A percentile compares a stretch with the other conserved stretches of the same genome.
Conservation (phyloP, 768 basidiomycete species). For the Sporobolomyces phaffii region DNA sequence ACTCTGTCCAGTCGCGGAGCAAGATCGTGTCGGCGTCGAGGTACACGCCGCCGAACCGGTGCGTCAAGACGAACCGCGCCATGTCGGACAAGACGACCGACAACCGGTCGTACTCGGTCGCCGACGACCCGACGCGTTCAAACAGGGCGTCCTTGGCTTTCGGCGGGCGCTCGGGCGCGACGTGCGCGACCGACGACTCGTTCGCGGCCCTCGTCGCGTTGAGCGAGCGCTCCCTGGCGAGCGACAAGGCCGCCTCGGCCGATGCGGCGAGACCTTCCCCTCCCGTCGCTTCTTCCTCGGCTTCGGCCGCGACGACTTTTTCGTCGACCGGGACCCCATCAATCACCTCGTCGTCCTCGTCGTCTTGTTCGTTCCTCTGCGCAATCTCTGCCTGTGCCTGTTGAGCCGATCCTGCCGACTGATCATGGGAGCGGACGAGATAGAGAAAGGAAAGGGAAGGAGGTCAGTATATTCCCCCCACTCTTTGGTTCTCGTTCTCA, state of each 20-base stretch:
- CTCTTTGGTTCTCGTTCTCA: too few species aligned
- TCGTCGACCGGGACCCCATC: conserved; percentile 9
- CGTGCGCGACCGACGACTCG: neutral
- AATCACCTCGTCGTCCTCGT: neutral
- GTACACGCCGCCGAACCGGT: conserved; percentile 93
- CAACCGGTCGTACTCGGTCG: conserved; percentile 78
- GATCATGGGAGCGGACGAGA: neutral
- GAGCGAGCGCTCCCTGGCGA: conserved; percentile 7
- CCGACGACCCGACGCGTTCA: conserved; percentile 83
- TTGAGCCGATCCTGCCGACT: conserved; percentile 17
- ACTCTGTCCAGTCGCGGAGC: conserved; percentile 94
- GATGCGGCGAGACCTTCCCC: conserved; percentile 7
- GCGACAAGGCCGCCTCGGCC: conserved; percentile 22
- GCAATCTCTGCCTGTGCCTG: conserved; percentile 19
- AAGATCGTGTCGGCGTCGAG: conserved; percentile 95
- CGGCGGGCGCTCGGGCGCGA: neutral
- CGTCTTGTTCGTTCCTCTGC: conserved; percentile 19
- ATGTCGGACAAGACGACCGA: conserved; percentile 93
- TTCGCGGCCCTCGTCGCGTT: conserved; percentile 14
- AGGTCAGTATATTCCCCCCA: too few species aligned
- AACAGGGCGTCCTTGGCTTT: conserved; percentile 53
- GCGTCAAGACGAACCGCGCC: conserved; percentile 94
- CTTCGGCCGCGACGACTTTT: conserved; percentile 21
- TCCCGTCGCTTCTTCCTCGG: conserved; percentile 14
- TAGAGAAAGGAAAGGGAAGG: neutral